Evolutionary conservation across 208 protist species (phyloP).

Genomic region (Trypanosoma theileri): DNA sequence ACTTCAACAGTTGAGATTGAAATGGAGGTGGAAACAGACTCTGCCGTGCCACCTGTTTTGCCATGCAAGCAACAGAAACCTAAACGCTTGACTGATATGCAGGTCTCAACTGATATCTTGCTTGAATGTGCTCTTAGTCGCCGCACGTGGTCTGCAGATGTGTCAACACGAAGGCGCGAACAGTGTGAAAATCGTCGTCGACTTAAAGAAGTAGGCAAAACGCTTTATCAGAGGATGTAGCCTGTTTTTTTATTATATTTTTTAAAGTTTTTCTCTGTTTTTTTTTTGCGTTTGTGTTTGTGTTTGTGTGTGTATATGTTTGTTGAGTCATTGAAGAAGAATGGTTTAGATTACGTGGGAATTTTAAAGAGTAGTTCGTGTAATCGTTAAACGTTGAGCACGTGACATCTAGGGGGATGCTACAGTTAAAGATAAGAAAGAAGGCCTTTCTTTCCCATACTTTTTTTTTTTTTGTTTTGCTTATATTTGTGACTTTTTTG

Average conservation of each 20-base stretch:
- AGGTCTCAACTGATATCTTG: conserved; percentile 38
- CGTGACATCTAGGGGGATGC: too few species aligned
- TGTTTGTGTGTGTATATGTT: not conserved
- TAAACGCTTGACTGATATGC: not conserved
- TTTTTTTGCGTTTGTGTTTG: conserved; percentile 4
- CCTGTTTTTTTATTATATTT: not conserved
- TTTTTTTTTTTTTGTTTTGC: conserved; percentile 11
- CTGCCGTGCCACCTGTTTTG: not conserved
- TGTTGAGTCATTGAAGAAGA: not conserved
- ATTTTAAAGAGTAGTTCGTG: too few species aligned
- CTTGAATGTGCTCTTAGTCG: conserved; percentile 52
- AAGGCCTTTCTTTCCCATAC: conserved; percentile 3
- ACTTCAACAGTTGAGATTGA: not conserved
- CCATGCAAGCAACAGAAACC: not conserved
- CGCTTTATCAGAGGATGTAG: conserved; percentile 40
- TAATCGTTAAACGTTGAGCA: too few species aligned
- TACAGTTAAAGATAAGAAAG: not conserved
- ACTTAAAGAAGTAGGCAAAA: conserved; percentile 44
- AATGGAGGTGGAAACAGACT: too few species aligned
- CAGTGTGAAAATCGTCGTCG: conserved; percentile 38
- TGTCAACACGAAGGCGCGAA: conserved; percentile 30
- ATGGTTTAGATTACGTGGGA: not conserved
- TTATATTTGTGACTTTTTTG: not conserved
- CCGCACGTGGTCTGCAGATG: conserved; percentile 26
- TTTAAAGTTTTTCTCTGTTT: conserved; percentile 13